Evolutionary conservation across 805 yeast genomes (phyloP).

Genomic region (Lachancea sp.): DNA sequence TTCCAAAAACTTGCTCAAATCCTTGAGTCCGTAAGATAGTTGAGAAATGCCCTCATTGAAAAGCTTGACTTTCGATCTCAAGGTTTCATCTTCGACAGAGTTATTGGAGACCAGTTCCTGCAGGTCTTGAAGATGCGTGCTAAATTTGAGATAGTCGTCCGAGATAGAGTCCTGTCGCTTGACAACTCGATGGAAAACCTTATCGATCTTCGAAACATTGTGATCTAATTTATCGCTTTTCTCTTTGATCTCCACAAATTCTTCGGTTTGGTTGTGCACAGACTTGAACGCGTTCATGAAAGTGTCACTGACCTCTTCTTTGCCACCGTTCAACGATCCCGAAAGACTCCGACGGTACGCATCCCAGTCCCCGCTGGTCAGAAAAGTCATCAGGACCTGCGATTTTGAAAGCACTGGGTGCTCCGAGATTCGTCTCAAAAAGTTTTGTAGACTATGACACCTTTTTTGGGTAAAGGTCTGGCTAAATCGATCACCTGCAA

Average conservation of each 20-base stretch:
- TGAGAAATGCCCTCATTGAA: constrained; percentile 45
- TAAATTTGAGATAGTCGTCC: constrained; percentile 65
- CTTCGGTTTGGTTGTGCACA: constrained; percentile 59
- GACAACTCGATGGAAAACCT: constrained; percentile 64
- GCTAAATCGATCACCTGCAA: constrained; percentile 89
- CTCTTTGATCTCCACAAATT: constrained; percentile 76
- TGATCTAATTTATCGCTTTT: constrained; percentile 79
- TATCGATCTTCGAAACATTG: constrained; percentile 71
- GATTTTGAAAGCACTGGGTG: constrained; percentile 72
- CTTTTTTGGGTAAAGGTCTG: constrained; percentile 78
- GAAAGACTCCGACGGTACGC: constrained; percentile 25
- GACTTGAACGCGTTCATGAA: constrained; percentile 91
- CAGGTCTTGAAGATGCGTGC: constrained; percentile 61
- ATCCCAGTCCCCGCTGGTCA: constrained; percentile 31
- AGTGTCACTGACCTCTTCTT: constrained; percentile 80
- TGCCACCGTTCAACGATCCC: constrained; percentile 21
- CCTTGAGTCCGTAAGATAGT: constrained; percentile 37
- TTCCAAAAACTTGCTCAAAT: constrained; percentile 52
- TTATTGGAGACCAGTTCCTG: constrained; percentile 48
- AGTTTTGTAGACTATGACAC: constrained; percentile 71
- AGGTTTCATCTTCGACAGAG: constrained; percentile 17
- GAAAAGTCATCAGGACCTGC: constrained; percentile 41
- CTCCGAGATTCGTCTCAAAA: constrained; percentile 60
- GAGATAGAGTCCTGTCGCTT: constrained; percentile 68
- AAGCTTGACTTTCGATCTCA: constrained; percentile 33